Evolutionary conservation across 2,329 filamentous ascomycete species (phyloP).

Genomic region (Pseudomassariella vexata): DNA sequence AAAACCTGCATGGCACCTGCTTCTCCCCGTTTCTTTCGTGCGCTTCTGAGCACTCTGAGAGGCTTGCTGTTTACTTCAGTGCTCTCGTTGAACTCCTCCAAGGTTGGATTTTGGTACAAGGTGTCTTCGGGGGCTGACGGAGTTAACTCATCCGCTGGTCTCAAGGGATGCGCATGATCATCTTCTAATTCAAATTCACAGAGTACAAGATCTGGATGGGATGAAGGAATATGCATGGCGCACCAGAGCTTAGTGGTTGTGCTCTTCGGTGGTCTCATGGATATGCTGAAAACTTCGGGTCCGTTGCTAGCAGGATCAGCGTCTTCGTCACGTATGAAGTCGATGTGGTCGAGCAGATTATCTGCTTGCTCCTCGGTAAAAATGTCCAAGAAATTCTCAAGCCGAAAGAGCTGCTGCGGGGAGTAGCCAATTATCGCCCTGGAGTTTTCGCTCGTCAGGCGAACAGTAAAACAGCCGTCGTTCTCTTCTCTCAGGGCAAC

Average conservation of each 20-base stretch:
- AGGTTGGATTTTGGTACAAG: constrained; percentile 63
- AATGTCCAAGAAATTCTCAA: constrained; percentile 76
- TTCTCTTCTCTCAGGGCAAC: constrained; percentile 67
- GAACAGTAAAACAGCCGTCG: constrained; percentile 63
- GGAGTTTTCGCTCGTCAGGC: constrained; percentile 78
- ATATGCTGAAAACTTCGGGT: constrained; percentile 79
- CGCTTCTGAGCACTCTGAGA: constrained; percentile 68
- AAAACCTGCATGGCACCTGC: constrained; percentile 85
- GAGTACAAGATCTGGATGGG: constrained; percentile 65
- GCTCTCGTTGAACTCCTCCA: constrained; percentile 69
- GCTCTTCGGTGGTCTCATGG: constrained; percentile 54
- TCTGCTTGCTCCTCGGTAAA: constrained; percentile 78
- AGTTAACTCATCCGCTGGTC: constrained; percentile 52
- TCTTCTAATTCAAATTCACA: constrained; percentile 89
- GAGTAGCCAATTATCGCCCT: constrained; percentile 68
- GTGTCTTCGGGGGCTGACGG: constrained; percentile 68
- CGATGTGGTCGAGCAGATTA: constrained; percentile 77
- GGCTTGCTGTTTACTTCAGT: constrained; percentile 72
- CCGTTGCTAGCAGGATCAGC: constrained; percentile 70
- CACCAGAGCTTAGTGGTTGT: constrained; percentile 73
- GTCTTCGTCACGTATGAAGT: constrained; percentile 81
- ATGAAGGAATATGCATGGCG: constrained; percentile 70
- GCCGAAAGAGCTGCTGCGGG: constrained; percentile 67
- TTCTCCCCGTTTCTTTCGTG: constrained; percentile 69
- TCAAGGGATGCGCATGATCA: constrained; percentile 62